Evolutionary conservation across 129 eudicot genomes (phyloP).

Genomic region (Ambrosia artemisiifolia): DNA sequence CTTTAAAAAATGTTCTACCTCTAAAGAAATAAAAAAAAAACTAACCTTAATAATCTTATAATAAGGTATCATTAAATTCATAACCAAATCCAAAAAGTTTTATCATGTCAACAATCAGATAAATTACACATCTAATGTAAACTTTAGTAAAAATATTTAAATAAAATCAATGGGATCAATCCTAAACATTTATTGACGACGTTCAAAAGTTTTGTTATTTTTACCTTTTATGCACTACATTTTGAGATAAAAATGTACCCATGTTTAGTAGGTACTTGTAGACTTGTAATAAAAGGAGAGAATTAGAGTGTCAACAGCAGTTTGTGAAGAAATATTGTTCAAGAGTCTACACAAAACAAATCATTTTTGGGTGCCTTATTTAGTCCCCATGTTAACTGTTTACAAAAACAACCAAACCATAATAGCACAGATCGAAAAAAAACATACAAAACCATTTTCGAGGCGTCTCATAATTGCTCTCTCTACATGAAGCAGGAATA

Average conservation of each 20-base stretch:
- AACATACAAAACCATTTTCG: not conserved
- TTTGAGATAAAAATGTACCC: too few species aligned
- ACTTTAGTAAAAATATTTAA: too few species aligned
- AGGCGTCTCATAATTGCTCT: conserved; percentile 8
- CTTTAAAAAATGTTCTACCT: too few species aligned
- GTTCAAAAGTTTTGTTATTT: conserved; percentile 1
- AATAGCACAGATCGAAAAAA: not conserved
- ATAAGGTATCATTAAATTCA: too few species aligned
- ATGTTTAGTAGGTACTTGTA: too few species aligned
- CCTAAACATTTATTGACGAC: not conserved
- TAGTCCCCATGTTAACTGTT: conserved; percentile 15
- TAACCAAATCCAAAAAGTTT: too few species aligned
- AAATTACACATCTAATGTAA: too few species aligned
- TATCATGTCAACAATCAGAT: not conserved
- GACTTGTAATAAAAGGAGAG: not conserved
- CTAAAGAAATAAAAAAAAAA: too few species aligned
- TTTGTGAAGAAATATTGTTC: not conserved
- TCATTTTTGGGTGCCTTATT: conserved; percentile 21
- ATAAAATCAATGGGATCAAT: too few species aligned
- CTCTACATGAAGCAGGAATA: conserved; percentile 1
- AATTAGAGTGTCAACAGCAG: conserved; percentile 8
- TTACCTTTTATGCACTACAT: too few species aligned
- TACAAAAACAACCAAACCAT: conserved; percentile 14
- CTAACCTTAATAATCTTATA: too few species aligned
- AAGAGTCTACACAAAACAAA: conserved; percentile 1